These are phyloP conservation scores for Asterochloris sp. DNA, from an alignment of 139 green algal genomes.

Conservation along the genomic window DNA sequence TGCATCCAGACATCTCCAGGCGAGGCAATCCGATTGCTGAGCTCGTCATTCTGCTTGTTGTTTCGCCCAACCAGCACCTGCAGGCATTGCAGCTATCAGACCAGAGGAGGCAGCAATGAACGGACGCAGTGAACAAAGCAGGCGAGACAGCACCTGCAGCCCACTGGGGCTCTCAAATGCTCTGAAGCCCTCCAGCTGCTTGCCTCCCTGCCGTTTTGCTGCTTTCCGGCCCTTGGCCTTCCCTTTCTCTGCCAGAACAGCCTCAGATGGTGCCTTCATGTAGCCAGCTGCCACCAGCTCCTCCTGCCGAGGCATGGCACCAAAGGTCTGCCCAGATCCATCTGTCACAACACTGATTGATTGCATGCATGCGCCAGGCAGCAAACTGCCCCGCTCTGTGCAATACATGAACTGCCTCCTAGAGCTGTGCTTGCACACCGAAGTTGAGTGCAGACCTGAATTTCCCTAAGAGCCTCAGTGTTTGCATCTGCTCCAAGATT, in stretches of 20 bases:
- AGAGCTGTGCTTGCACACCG: not conserved
- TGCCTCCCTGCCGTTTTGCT: slow-evolving; percentile 12
- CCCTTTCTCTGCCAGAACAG: slow-evolving; percentile 57
- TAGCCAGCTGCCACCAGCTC: slow-evolving; percentile 65
- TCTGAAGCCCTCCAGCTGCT: slow-evolving; percentile 34
- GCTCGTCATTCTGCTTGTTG: slow-evolving; percentile 84
- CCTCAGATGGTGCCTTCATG: slow-evolving; percentile 64
- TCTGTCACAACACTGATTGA: too few relatives aligned
- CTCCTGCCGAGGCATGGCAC: slow-evolving; percentile 38
- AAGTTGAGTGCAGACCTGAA: not conserved
- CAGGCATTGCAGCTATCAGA: not conserved
- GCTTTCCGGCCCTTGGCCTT: slow-evolving; percentile 59
- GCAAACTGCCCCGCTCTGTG: too few relatives aligned
- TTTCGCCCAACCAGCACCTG: slow-evolving; percentile 76
- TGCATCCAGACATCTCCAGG: slow-evolving; percentile 84
- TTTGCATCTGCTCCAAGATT: not conserved
- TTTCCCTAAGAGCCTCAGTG: not conserved
- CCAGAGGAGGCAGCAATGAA: not conserved
- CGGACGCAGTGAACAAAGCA: not conserved
- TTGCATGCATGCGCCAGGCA: too few relatives aligned
- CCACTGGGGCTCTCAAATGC: slow-evolving; percentile 59
- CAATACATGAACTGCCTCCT: too few relatives aligned
- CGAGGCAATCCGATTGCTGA: slow-evolving; percentile 62
- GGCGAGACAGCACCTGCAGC: slow-evolving; percentile 22
- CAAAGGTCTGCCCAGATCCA: too few relatives aligned